Evolutionary conservation across 116 monocot genomes (phyloP).

Genomic region (Posidonia oceanica): DNA sequence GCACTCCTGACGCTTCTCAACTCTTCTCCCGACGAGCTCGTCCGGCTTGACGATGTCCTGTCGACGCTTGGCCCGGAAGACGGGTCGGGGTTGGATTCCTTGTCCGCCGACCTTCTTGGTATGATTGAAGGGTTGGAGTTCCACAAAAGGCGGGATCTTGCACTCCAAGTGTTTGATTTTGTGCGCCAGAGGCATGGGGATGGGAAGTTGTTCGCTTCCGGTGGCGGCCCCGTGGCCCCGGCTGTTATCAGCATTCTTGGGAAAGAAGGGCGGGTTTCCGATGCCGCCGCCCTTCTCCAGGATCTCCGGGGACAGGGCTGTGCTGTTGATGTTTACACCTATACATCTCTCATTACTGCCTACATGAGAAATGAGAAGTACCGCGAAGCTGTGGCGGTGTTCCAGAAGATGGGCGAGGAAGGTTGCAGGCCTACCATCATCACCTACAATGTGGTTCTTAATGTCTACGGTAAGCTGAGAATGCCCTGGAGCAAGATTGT

Average conservation of each 20-base stretch:
- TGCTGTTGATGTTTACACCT: conserved; percentile 45
- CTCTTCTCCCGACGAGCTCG: conserved; percentile 5
- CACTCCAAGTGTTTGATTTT: conserved; percentile 44
- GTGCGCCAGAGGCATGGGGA: conserved; percentile 29
- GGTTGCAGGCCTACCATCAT: conserved; percentile 47
- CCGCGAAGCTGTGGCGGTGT: conserved; percentile 54
- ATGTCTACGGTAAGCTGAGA: conserved; percentile 58
- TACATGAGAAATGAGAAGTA: conserved; percentile 35
- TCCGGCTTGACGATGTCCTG: conserved; percentile 13
- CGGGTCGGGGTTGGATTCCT: neutral
- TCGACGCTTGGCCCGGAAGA: neutral
- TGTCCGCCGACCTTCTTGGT: conserved; percentile 30
- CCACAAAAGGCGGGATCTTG: conserved; percentile 26
- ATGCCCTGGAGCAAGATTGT: conserved; percentile 59
- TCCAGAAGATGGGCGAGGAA: conserved; percentile 48
- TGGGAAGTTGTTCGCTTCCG: conserved; percentile 19
- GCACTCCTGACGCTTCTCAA: conserved; percentile 44
- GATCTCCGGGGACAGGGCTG: conserved; percentile 11
- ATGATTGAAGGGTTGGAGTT: conserved; percentile 35
- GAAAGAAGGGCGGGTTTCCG: conserved; percentile 33
- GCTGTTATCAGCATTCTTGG: conserved; percentile 46
- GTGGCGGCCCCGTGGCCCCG: conserved; percentile 32
- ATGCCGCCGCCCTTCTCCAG: conserved; percentile 30
- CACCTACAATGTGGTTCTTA: conserved; percentile 88
- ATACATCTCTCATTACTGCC: conserved; percentile 65